A percentile compares a stretch with the other conserved stretches of the same genome.
phyloP scores from a whole-genome alignment of 495 filamentous ascomycete species.

The Thermochaetoides thermophila region DNA sequence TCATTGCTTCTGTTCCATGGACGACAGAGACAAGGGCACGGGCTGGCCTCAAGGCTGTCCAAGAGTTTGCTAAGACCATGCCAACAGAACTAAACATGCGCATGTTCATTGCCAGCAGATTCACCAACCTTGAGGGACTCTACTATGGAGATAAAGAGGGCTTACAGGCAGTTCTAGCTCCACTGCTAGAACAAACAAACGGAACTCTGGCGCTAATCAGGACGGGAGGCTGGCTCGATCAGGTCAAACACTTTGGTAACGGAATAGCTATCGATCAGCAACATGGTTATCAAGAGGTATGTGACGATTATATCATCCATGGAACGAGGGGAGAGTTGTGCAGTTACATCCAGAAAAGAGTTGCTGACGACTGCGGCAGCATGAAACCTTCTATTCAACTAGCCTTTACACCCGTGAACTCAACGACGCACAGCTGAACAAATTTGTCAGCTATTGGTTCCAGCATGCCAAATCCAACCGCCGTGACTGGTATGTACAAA shows the following conservation, averaged over 20 bases:
- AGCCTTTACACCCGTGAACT: constrained; percentile 24
- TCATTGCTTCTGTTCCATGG: constrained; percentile 23
- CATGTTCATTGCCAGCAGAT: constrained; percentile 23
- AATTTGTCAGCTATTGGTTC: constrained; percentile 31
- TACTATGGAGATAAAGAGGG: constrained; percentile 26
- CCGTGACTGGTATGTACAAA: constrained; percentile 31
- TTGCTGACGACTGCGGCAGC: constrained; percentile 13
- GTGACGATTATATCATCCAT: background rate
- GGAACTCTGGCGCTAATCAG: constrained; percentile 18
- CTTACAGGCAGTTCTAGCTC: constrained; percentile 19
- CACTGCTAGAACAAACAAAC: constrained; percentile 22
- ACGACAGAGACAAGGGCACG: constrained; percentile 11
- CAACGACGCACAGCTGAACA: constrained; percentile 19
- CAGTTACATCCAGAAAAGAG: background rate
- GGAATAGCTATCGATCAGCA: constrained; percentile 24
- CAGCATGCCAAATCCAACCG: constrained; percentile 25
- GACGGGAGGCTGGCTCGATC: constrained; percentile 25
- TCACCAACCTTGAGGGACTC: constrained; percentile 29
- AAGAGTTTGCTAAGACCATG: constrained; percentile 28
- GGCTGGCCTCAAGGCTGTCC: constrained; percentile 20
- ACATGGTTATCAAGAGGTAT: constrained; percentile 13
- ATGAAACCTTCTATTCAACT: constrained; percentile 32
- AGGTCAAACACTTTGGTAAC: constrained; percentile 28
- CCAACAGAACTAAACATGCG: constrained; percentile 31
- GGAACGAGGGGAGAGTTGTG: too few relatives aligned